Base-by-base conservation (phyloP, 805 yeast species). In the Myxozyma mucilagina region DNA sequence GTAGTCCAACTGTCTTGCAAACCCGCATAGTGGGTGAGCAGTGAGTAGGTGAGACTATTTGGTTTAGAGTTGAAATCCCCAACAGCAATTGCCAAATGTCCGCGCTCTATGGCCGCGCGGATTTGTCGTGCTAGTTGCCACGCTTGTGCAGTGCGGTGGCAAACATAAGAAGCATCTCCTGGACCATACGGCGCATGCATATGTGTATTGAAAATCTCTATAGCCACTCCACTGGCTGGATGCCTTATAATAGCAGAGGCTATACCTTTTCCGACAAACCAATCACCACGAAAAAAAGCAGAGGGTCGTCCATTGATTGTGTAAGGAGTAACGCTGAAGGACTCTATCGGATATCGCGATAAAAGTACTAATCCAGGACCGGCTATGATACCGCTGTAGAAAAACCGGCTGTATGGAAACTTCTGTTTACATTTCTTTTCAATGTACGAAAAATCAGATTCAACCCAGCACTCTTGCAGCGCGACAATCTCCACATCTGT, bases 21-120 rank as follows among this genome's bases (percentile, higher is more conserved):
- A 0, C 84, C 84, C 0, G 92, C 89, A 58, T 86, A 86, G 39
- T 77, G 69, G 3, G 90, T 87, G 63, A 93, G 79, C 42, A 94
- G 80, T 61, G 82, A 81, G 72, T 89, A 85, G 0, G 96, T 96
- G 58, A 93, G 77, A 1, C 96, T 86, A 0, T 89, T 94, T 0
- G 98, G 97, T 64, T 85, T 81, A 3, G 94, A 88, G 72, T 94
- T 94, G 70, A 94, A 80, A 74, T 94, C 99, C 1, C 99, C 99
- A 36, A 92, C 97, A 56, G 91, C 84, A 35, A 94, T 81, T 0
- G 89, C 93, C 0, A 92, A 87, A 72, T 90, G 87, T 0, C 97
- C 97, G 0, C 93, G 87, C 57, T 78, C 79, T 48, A 79, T 78
- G 49, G 92, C 80, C 41, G 85, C 73, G 16, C 79, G 79, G 0